Base-by-base conservation (phyloP, 306 rosid genomes). In the Prinsepia uniflora region DNA sequence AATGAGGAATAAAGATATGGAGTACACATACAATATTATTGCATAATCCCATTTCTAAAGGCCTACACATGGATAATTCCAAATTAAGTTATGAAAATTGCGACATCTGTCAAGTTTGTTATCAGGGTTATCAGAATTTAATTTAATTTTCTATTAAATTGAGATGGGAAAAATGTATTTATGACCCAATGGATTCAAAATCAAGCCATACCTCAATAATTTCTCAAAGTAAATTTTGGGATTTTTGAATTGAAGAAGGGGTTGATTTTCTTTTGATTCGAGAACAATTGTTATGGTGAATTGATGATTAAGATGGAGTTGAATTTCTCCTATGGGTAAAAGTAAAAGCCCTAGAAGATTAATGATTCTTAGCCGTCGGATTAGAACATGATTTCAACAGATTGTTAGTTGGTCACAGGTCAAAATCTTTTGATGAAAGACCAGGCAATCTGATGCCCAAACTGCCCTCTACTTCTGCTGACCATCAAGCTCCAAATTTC, bases 401-500 rank as follows among this genome's bases (percentile, higher is more conserved):
- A 59, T 18, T 45, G 72, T 49, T 65, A 48, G 65, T 74, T 63
- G 59, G 70, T 55, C 54, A 44, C 52, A 14, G 61, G 62, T 77
- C 80, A 60, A 67, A 5, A 65, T 52, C 58, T 65, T 69, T 77
- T 47, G 75, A 63, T 46, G 78, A 63, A 72, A 44, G 65, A 40
- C 19, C 59, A 75, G 66, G 24, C 56, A 73, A 75, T 80, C 20
- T 7, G 68, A 79, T 70, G 79, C 77, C 70, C 64, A 57, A 54
- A 55, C 39, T 76, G 50, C 19, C 73, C 62, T 42, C 34, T 24
- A 0, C 22, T 20, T 64, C 41, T 50, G 55, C 78, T 60, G 45
- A 75, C 78, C 84, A 63, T 71, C 47, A 3, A 44, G 50, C 55
- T 52, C 46, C 72, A 79, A 80, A 57, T 63, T 76, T 81, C 50